These are phyloP conservation scores for Candida awuae DNA, from an alignment of 805 yeast species.

Conservation along the genomic window DNA sequence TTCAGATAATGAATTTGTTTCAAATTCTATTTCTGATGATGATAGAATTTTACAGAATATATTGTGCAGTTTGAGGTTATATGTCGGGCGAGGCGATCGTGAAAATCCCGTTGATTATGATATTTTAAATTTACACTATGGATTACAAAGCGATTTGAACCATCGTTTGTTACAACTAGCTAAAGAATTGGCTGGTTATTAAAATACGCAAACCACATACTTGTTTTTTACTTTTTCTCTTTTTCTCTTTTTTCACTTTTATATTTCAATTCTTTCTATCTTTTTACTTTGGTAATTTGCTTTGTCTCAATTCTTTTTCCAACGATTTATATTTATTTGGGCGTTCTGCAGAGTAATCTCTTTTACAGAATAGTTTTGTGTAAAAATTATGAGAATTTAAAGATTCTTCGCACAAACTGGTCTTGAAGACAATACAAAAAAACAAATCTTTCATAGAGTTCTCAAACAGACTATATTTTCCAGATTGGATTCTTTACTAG, in stretches of 20 bases:
- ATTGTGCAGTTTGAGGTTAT: slow-evolving; percentile 10
- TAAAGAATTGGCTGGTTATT: slow-evolving; percentile 25
- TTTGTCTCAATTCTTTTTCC: background rate
- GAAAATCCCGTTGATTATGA: slow-evolving; percentile 13
- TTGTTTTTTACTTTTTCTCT: background rate
- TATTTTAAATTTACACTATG: slow-evolving; percentile 20
- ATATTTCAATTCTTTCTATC: background rate
- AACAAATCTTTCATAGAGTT: too few species aligned
- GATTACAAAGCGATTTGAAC: slow-evolving; percentile 25
- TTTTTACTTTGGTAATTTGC: background rate
- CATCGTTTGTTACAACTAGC: slow-evolving; percentile 24
- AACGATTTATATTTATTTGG: too few species aligned
- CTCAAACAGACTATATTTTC: too few species aligned
- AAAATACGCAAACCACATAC: background rate
- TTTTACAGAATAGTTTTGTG: too few species aligned
- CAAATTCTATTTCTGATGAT: background rate
- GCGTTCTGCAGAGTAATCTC: too few species aligned
- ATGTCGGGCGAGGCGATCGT: slow-evolving; percentile 9
- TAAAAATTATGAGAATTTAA: too few species aligned
- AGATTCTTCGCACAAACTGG: too few species aligned
- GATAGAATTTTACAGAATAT: slow-evolving; percentile 7
- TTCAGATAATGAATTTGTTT: background rate
- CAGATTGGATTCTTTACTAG: too few species aligned
- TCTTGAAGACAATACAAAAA: too few species aligned
- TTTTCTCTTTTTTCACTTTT: background rate